Evolutionary conservation across 1,284 basidiomycete genomes (phyloP), one percentile per base, ranked within the genome.

Genomic region (Fomes fomentarius): DNA sequence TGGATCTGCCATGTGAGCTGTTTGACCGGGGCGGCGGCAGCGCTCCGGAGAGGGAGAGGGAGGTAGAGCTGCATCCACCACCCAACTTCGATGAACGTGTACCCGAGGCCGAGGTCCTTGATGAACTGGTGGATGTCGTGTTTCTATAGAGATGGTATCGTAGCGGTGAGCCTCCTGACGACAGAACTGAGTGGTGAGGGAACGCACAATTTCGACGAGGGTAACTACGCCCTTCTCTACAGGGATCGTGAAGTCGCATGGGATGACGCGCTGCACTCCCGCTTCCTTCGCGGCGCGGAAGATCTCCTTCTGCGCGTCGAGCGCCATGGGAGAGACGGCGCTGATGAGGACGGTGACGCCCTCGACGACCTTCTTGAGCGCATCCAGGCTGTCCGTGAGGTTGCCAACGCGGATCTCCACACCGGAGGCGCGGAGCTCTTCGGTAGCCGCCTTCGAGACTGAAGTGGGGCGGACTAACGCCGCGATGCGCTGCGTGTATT

Each of bases 31-130:
- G 28, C 26, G 1, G 26, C n/a, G 3, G 41, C 26, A n/a, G 7
- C 17, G 31, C 44, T 46, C 10, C 44, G 44, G 10, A 26, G 22
- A 9, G 62, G 55, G 12, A 64, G 28, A 10, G 44, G 12, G 21
- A 60, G 28, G 45, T 61, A 56, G 41, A 43, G 17, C n/a, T 43
- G 41, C 41, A 31, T 31, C 41, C 41, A 43, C 41, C 41, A 43
- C 19, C 63, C 63, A 39, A 64, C 48, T 44, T 63, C 61, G 42
- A 64, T 52, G 45, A 62, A 55, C 17, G 63, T 64, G 46, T 64
- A 61, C 10, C 46, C 37, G 12, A 61, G 24, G n/a, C 56, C 54
- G 24, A 60, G 47, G 1, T 37, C 33, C 26, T 55, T 28, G 37
- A 63, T n/a, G 33, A 26, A 60, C 4, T 57, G 45, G 1, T 48